Conservation (phyloP, 2,329 filamentous ascomycete genomes). For the Fusarium decemcellulare region DNA sequence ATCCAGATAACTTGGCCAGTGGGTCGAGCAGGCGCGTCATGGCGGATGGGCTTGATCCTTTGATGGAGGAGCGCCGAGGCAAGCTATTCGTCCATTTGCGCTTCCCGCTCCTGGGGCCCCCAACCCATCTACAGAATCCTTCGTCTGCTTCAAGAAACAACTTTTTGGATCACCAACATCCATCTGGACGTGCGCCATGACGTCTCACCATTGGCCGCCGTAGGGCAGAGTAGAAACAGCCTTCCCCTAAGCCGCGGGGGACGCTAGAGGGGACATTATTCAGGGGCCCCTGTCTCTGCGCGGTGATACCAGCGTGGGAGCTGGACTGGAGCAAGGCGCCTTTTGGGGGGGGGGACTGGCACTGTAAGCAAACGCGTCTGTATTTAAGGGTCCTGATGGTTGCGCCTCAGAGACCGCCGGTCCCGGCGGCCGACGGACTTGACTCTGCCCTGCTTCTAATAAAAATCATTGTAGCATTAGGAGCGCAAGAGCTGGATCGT, state of each 20-base stretch:
- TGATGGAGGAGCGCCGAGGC: background rate
- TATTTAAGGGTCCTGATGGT: slow-evolving; percentile 5
- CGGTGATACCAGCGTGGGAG: background rate
- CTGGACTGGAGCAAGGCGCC: background rate
- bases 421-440: background rate
- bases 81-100: background rate
- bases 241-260: too few species aligned
- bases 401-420: slow-evolving; percentile 1
- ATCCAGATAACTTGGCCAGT: background rate
- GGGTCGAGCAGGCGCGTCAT: background rate
- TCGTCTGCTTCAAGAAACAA: background rate
- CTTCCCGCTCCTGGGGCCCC: background rate
- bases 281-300: background rate
- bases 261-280: background rate
- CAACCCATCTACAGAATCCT: background rate
- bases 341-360: too few species aligned
- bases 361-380: too few species aligned
- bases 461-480: background rate
- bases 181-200: background rate
- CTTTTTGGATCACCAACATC: background rate
- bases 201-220: background rate
- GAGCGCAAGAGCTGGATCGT: background rate
- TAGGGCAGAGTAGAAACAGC: background rate
- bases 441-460: background rate
- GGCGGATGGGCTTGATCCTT: background rate